phyloP scores from a whole-genome alignment of 257 asterid genomes.

The Jacaranda copaia region DNA sequence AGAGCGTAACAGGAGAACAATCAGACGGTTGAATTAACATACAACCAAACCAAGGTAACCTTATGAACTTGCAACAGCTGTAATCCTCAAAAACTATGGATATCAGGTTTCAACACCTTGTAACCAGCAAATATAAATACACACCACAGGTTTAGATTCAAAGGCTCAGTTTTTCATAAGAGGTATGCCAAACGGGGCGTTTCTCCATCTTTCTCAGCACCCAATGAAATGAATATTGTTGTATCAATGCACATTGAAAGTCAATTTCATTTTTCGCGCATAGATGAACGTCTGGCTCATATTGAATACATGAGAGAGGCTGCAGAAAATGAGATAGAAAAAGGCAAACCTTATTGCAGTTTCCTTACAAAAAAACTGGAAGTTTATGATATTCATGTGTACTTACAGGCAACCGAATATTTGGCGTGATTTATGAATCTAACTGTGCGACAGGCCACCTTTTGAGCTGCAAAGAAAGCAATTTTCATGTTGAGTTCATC shows the following conservation, averaged over 20 bases:
- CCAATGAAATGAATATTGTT: slow-evolving; percentile 1
- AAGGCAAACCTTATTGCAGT: slow-evolving; percentile 30
- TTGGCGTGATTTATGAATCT: slow-evolving; percentile 34
- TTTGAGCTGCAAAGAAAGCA: slow-evolving; percentile 71
- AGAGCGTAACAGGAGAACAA: no score
- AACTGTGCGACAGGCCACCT: slow-evolving; percentile 77
- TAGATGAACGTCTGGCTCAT: slow-evolving; percentile 27
- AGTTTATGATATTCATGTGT: not conserved
- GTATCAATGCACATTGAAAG: no score
- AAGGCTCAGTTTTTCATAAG: not conserved
- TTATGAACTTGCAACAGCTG: not conserved
- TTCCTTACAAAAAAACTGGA: slow-evolving; percentile 24
- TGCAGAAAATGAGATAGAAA: slow-evolving; percentile 22
- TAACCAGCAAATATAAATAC: not conserved
- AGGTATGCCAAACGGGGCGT: not conserved
- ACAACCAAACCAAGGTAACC: not conserved
- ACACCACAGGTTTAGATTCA: not conserved
- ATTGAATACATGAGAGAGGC: slow-evolving; percentile 25
- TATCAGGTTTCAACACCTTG: not conserved
- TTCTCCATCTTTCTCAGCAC: not conserved
- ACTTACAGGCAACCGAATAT: slow-evolving; percentile 5
- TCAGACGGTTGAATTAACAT: no score
- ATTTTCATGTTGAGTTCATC: not conserved
- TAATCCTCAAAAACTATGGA: not conserved
- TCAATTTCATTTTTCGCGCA: no score